Evolutionary conservation across 2,329 filamentous ascomycete genomes (phyloP).

Genomic region (Metarhizium sp.): DNA sequence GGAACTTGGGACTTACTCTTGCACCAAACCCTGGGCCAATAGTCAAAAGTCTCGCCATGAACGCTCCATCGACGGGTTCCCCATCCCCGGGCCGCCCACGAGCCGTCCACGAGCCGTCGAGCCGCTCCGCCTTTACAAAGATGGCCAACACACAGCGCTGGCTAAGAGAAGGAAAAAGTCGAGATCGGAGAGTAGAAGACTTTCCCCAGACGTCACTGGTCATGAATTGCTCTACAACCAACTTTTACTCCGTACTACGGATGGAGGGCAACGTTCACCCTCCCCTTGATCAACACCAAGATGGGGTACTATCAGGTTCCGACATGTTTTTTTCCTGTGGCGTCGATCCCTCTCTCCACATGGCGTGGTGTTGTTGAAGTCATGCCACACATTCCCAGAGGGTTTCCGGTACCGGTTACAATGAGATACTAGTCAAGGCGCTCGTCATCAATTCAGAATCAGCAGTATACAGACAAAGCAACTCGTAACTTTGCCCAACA

Average conservation of each 20-base stretch:
- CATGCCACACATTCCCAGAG: no score
- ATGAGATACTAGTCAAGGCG: no score
- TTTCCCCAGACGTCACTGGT: neutral
- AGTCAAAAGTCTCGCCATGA: neutral
- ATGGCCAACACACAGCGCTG: neutral
- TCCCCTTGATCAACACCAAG: neutral
- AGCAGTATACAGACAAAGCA: no score
- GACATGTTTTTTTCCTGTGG: no score
- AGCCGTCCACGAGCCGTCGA: constrained; percentile 3
- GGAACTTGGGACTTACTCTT: neutral
- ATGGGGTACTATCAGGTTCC: no score
- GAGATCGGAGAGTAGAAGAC: neutral
- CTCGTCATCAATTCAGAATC: no score
- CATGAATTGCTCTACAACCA: neutral
- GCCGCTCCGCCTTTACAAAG: neutral
- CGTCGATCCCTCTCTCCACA: no score
- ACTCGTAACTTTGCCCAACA: no score
- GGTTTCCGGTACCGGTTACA: no score
- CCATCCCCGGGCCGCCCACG: neutral
- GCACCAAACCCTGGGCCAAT: neutral
- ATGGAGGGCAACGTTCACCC: neutral
- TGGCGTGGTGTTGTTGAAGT: no score
- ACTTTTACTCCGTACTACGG: neutral
- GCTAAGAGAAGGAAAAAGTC: neutral
- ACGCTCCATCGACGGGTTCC: neutral